These are phyloP conservation scores for Elaeis guineensis DNA, from an alignment of 176 grass and related monocot species.

Conservation along the genomic window DNA sequence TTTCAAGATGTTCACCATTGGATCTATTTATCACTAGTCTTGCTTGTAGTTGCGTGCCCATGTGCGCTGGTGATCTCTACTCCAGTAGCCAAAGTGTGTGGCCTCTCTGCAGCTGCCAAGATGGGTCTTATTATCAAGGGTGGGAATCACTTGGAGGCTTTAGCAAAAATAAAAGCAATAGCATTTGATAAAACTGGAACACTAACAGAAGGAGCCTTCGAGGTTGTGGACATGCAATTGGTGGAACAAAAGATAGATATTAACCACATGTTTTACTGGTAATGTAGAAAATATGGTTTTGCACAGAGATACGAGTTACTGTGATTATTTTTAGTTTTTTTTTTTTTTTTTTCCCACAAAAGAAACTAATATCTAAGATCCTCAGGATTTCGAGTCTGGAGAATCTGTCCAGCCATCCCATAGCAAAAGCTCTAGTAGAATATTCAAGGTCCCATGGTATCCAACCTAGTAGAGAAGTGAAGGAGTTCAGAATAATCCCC, in stretches of 20 bases:
- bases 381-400: slow-evolving; percentile 10
- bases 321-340: too few relatives aligned
- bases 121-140: slow-evolving; percentile 10
- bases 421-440: slow-evolving; percentile 11
- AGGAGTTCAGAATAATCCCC: not conserved
- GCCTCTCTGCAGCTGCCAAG: slow-evolving; percentile 13
- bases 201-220: slow-evolving; percentile 8
- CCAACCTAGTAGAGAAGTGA: not conserved
- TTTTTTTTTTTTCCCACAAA: too few relatives aligned
- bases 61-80: slow-evolving; percentile 9
- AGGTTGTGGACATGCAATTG: not conserved
- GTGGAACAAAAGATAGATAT: not conserved
- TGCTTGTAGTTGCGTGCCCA: slow-evolving; percentile 11
- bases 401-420: slow-evolving; percentile 9
- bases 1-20: slow-evolving; percentile 1
- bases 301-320: too few relatives aligned
- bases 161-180: slow-evolving; percentile 9
- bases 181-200: slow-evolving; percentile 14
- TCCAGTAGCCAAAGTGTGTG: slow-evolving; percentile 8
- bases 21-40: slow-evolving; percentile 3
- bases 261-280: slow-evolving; percentile 1
- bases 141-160: slow-evolving; percentile 6
- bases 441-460: not conserved
- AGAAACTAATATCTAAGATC: too few relatives aligned
- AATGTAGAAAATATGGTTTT: not conserved